A percentile compares a stretch with the other conserved stretches of the same genome.
These are phyloP conservation scores for Trichoderma sp. DNA, from an alignment of 2,329 filamentous ascomycete species.

Conservation along the genomic window DNA sequence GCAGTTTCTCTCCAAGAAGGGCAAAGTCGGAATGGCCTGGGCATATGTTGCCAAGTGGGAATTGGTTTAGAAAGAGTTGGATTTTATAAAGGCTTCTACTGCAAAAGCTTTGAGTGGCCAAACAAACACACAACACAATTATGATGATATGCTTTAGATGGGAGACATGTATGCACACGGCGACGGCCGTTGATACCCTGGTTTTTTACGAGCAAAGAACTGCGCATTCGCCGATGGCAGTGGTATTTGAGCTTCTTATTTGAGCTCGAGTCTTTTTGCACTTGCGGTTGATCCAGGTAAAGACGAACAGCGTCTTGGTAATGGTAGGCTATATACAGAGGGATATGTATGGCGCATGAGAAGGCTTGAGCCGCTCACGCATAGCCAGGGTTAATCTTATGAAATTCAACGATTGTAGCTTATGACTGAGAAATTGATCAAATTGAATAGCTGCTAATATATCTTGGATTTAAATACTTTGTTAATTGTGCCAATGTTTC, in stretches of 20 bases:
- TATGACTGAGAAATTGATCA: neutral
- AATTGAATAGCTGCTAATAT: neutral
- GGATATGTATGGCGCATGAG: neutral
- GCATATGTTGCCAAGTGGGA: conserved; percentile 54
- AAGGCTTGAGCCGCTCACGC: neutral
- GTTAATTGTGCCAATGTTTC: neutral
- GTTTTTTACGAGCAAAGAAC: neutral
- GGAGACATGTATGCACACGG: neutral
- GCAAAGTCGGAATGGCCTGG: conserved; percentile 51
- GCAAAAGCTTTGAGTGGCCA: neutral
- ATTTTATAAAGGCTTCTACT: neutral
- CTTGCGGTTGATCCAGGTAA: neutral
- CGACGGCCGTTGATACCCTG: neutral
- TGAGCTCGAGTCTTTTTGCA: neutral
- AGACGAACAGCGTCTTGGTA: conserved; percentile 12
- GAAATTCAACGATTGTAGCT: neutral
- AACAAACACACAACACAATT: neutral
- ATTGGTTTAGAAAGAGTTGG: conserved; percentile 42
- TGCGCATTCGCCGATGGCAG: neutral
- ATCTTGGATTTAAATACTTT: no score
- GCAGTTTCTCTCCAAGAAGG: conserved; percentile 51
- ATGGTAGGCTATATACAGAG: neutral
- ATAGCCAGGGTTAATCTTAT: neutral
- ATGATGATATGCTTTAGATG: neutral
- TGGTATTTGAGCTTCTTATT: neutral